These are phyloP conservation scores for Gillenia trifoliata DNA, from an alignment of 306 rosid genomes.

Conservation along the genomic window DNA sequence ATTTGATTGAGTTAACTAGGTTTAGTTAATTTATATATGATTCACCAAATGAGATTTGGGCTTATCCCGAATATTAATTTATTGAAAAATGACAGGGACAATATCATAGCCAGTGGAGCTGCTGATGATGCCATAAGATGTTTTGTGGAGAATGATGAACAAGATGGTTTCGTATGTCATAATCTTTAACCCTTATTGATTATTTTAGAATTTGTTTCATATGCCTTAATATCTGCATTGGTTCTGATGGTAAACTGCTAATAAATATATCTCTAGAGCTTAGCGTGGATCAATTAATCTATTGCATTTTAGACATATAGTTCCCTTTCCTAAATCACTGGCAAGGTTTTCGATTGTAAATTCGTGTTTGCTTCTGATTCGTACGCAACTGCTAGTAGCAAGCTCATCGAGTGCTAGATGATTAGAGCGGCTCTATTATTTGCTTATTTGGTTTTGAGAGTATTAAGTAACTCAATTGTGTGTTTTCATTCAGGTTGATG, in stretches of 20 bases:
- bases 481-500: slow-evolving; percentile 45
- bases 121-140: slow-evolving; percentile 82
- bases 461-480: slow-evolving; percentile 4
- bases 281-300: background rate
- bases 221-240: background rate
- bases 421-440: background rate
- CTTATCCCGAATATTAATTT: background rate
- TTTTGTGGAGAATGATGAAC: slow-evolving; percentile 62
- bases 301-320: background rate
- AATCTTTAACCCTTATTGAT: background rate
- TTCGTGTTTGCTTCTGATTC: background rate
- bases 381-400: background rate
- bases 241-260: background rate
- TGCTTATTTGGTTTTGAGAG: background rate
- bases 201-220: background rate
- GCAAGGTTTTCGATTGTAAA: background rate
- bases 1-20: background rate
- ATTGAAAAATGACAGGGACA: slow-evolving; percentile 55
- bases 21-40: background rate
- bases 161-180: slow-evolving; percentile 50
- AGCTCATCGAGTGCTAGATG: background rate
- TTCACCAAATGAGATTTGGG: background rate
- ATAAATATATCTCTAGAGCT: background rate
- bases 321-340: background rate
- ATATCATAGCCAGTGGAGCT: slow-evolving; percentile 94